A percentile compares a stretch with the other conserved stretches of the same genome.
Conservation (phyloP, 805 yeast genomes). For the Candida methanosorbosa region DNA sequence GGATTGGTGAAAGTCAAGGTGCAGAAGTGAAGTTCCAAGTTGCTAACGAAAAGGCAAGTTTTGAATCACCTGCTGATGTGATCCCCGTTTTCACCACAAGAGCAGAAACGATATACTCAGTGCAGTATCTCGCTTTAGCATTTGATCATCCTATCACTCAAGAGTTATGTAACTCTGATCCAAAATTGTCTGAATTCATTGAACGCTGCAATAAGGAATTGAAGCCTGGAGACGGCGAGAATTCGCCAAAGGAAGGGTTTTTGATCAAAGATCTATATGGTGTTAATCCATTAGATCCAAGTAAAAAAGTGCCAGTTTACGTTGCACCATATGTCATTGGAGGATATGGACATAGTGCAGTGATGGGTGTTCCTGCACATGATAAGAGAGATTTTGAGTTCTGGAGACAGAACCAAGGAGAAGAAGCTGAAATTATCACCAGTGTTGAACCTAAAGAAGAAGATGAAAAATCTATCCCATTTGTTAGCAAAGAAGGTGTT, state of each 20-base stretch:
- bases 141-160: slow-evolving; percentile 56
- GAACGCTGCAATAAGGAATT: slow-evolving; percentile 25
- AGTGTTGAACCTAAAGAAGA: slow-evolving; percentile 35
- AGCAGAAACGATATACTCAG: slow-evolving; percentile 79
- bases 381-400: slow-evolving; percentile 78
- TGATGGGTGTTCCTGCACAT: slow-evolving; percentile 97
- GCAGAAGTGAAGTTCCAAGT: slow-evolving; percentile 51
- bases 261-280: slow-evolving; percentile 34
- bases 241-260: slow-evolving; percentile 55
- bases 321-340: slow-evolving; percentile 88
- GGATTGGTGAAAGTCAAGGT: slow-evolving; percentile 90
- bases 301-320: slow-evolving; percentile 55
- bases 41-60: slow-evolving; percentile 4
- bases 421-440: slow-evolving; percentile 24
- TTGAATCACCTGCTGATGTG: too few species aligned
- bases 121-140: slow-evolving; percentile 76
- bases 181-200: slow-evolving; percentile 38
- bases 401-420: slow-evolving; percentile 59
- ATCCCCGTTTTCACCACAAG: slow-evolving; percentile 75
- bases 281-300: slow-evolving; percentile 48
- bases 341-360: slow-evolving; percentile 85
- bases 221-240: slow-evolving; percentile 3
- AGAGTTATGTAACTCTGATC: slow-evolving; percentile 28
- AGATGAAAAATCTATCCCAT: slow-evolving; percentile 19
- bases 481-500: slow-evolving; percentile 32